Evolutionary conservation across 352 stramenopile species (phyloP).

Genomic region (Pythium aphanidermatum): DNA sequence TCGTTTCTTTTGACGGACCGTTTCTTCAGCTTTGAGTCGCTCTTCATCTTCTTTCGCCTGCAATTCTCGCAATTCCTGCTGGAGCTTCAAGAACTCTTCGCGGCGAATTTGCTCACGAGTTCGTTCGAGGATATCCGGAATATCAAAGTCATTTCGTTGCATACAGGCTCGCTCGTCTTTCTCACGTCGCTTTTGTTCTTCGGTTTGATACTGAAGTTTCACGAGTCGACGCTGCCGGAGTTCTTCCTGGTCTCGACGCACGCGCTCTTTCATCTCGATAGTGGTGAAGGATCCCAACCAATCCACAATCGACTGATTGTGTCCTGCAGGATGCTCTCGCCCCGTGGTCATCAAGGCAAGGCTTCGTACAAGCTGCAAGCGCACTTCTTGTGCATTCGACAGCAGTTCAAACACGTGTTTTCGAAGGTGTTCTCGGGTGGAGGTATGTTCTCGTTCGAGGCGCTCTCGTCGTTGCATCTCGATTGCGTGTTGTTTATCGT

Average conservation of each 20-base stretch:
- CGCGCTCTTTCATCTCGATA: constrained; percentile 38
- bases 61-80: constrained; percentile 25
- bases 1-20: constrained; percentile 10
- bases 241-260: constrained; percentile 26
- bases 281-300: constrained; percentile 58
- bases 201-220: constrained; percentile 37
- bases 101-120: constrained; percentile 11
- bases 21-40: background rate
- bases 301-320: constrained; percentile 30
- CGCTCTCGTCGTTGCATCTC: too few relatives aligned
- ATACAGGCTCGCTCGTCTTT: constrained; percentile 33
- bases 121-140: constrained; percentile 20
- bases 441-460: too few relatives aligned
- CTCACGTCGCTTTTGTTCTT: constrained; percentile 31
- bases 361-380: constrained; percentile 25
- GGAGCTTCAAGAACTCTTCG: constrained; percentile 19
- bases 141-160: constrained; percentile 35
- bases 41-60: constrained; percentile 22
- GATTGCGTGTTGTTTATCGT: too few relatives aligned
- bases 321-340: constrained; percentile 31
- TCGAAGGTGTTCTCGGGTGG: background rate
- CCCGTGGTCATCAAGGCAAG: constrained; percentile 31
- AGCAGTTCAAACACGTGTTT: constrained; percentile 16
- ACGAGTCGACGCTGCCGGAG: constrained; percentile 34
- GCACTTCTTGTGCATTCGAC: constrained; percentile 24